Percentiles rank a stretch among this genome's conserved stretches.
phyloP scores from a whole-genome alignment of 1,284 basidiomycete genomes.

The Cryptococcus sp. region DNA sequence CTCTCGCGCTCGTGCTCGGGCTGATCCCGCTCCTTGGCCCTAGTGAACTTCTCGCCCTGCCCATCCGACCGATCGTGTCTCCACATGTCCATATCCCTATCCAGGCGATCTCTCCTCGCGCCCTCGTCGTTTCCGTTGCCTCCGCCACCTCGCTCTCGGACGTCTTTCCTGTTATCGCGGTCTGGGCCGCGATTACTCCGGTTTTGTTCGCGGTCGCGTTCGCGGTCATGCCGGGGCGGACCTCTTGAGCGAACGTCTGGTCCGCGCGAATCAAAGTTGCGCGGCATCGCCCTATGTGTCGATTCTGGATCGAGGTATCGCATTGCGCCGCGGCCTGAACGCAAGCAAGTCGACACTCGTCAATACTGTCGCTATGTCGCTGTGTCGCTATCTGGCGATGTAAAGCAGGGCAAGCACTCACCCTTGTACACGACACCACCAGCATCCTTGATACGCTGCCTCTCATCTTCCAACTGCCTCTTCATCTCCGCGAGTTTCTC shows the following conservation, averaged over 20 bases:
- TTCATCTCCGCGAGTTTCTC: conserved; percentile 40
- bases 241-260: conserved; percentile 26
- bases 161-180: not conserved
- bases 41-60: conserved; percentile 13
- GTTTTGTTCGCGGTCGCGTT: conserved; percentile 10
- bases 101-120: conserved; percentile 17
- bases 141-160: conserved; percentile 26
- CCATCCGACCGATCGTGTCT: conserved; percentile 25
- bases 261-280: conserved; percentile 35
- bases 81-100: conserved; percentile 38
- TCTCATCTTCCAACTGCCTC: conserved; percentile 37
- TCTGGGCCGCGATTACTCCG: not conserved
- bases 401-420: conserved; percentile 15
- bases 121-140: conserved; percentile 21
- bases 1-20: conserved; percentile 12
- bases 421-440: conserved; percentile 52
- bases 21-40: conserved; percentile 10
- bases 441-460: conserved; percentile 29
- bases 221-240: conserved; percentile 7
- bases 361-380: not conserved
- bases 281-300: conserved; percentile 17
- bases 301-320: conserved; percentile 52
- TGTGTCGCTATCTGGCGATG: not conserved
- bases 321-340: conserved; percentile 51
- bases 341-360: not conserved